Percentiles rank a stretch among this genome's conserved stretches.
phyloP scores from a whole-genome alignment of 345 rosid genomes.

The Eucalyptus sp. region DNA sequence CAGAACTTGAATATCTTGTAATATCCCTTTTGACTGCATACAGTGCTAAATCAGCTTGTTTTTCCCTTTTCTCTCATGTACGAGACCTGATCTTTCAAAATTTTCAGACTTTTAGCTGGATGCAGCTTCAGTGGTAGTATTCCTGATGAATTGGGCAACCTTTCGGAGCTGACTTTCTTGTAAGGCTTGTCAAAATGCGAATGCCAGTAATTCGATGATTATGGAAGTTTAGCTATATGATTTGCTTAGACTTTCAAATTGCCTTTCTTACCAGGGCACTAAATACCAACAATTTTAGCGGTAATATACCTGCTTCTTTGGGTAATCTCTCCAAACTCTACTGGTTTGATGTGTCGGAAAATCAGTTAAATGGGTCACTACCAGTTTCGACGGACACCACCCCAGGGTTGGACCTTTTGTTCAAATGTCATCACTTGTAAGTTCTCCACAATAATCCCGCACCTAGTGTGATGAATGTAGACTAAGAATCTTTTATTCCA shows the following conservation, averaged over 20 bases:
- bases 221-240: background rate
- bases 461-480: rapidly evolving
- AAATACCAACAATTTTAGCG: constrained; percentile 24
- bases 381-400: constrained; percentile 23
- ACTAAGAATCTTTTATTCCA: background rate
- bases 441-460: background rate
- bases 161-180: constrained; percentile 75
- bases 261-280: constrained; percentile 16
- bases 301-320: constrained; percentile 28
- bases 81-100: background rate
- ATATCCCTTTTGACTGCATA: background rate
- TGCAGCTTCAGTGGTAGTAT: constrained; percentile 74
- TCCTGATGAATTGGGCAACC: constrained; percentile 73
- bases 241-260: background rate
- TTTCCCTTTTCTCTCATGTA: background rate
- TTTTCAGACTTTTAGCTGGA: constrained; percentile 61
- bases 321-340: constrained; percentile 21
- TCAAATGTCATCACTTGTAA: constrained; percentile 20
- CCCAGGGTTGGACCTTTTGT: constrained; percentile 33
- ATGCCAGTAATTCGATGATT: background rate
- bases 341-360: constrained; percentile 37
- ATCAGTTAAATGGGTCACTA: constrained; percentile 20
- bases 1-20: constrained; percentile 69
- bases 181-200: constrained; percentile 17
- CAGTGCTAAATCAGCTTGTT: background rate